phyloP scores from a whole-genome alignment of 2,329 filamentous ascomycete species.

The Biscogniauxia sp. region DNA sequence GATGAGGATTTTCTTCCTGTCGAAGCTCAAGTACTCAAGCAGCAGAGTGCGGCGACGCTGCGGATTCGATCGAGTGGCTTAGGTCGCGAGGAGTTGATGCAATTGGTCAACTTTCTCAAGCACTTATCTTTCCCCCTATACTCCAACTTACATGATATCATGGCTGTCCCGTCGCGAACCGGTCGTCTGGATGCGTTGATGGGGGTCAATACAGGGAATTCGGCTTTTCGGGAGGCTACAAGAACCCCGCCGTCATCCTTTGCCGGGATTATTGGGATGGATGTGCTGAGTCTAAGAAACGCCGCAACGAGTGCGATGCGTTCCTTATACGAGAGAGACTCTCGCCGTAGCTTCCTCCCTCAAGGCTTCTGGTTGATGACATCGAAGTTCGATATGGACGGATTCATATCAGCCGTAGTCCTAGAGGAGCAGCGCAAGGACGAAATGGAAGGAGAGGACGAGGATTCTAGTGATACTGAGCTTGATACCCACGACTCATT shows the following conservation, averaged over 20 bases:
- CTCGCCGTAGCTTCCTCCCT: slow-evolving; percentile 78
- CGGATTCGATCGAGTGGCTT: slow-evolving; percentile 64
- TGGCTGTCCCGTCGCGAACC: slow-evolving; percentile 27
- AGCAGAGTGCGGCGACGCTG: slow-evolving; percentile 41
- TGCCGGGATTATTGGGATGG: slow-evolving; percentile 63
- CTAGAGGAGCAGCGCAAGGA: slow-evolving; percentile 80
- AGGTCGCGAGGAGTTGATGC: slow-evolving; percentile 66
- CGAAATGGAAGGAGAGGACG: slow-evolving; percentile 62
- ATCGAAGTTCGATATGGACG: slow-evolving; percentile 78
- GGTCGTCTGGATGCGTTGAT: slow-evolving; percentile 20
- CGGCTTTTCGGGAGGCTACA: slow-evolving; percentile 3
- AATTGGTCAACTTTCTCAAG: slow-evolving; percentile 80
- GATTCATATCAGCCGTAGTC: slow-evolving; percentile 83
- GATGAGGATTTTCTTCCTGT: slow-evolving; percentile 89
- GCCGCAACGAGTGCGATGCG: slow-evolving; percentile 76
- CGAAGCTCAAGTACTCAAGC: slow-evolving; percentile 40
- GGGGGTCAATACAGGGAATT: slow-evolving; percentile 15
- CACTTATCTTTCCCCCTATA: slow-evolving; percentile 87
- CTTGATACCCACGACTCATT: slow-evolving; percentile 21
- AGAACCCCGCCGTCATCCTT: slow-evolving; percentile 27
- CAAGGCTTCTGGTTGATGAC: slow-evolving; percentile 94
- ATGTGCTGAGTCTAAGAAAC: slow-evolving; percentile 74
- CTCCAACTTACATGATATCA: slow-evolving; percentile 70
- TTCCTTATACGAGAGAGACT: slow-evolving; percentile 92
- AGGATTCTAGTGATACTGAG: slow-evolving; percentile 43